Conservation (phyloP, 148 eudicot species). For the Silene latifolia region DNA sequence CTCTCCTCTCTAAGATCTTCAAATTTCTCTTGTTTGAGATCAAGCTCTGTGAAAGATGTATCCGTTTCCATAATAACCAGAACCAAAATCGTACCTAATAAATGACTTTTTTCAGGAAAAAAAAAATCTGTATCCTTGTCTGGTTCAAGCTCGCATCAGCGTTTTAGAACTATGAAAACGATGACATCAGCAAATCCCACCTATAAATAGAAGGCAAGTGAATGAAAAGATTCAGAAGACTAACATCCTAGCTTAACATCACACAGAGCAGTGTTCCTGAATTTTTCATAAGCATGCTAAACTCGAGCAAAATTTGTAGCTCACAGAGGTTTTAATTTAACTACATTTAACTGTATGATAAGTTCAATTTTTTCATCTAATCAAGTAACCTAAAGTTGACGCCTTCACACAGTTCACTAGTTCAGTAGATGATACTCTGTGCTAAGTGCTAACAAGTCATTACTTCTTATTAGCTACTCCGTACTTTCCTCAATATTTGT, state of each 20-base stretch:
- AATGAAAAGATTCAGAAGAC: neutral
- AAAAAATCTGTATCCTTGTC: neutral
- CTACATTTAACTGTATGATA: neutral
- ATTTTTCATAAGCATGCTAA: too few species aligned
- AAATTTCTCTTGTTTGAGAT: constrained; percentile 49
- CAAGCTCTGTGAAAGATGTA: constrained; percentile 44
- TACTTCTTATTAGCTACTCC: neutral
- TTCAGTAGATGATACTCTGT: neutral
- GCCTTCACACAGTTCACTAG: too few species aligned
- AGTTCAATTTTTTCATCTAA: neutral
- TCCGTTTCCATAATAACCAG: constrained; percentile 47
- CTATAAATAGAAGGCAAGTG: neutral
- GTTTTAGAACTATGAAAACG: neutral
- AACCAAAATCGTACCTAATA: neutral
- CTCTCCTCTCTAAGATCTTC: constrained; percentile 52
- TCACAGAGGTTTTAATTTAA: neutral
- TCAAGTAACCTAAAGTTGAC: neutral
- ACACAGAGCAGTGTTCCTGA: constrained; percentile 27
- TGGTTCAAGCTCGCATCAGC: neutral
- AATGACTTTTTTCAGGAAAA: constrained; percentile 1
- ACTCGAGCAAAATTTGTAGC: too few species aligned
- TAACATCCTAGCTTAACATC: neutral
- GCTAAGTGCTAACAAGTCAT: neutral
- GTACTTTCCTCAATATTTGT: neutral
- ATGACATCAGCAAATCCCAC: neutral